Evolutionary conservation across 73 alveolate species (phyloP), one percentile per base, ranked within the genome.

Genomic region (Paramecium caudatum): DNA sequence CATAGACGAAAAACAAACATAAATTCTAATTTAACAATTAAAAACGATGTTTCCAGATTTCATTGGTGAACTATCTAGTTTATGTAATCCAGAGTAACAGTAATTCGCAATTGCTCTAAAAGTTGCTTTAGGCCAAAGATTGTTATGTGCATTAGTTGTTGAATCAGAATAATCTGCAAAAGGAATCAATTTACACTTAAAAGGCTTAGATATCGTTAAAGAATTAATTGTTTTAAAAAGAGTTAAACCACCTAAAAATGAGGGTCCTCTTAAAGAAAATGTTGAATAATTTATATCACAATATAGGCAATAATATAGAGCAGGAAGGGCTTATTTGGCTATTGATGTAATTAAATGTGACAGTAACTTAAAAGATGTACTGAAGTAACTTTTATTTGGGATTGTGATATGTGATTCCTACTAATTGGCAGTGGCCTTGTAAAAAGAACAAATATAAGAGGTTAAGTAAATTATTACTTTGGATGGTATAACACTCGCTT

Each of bases 281-380:
- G 82, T 62, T 62, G 82, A 62, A 62, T 62, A 62, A 30, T 62
- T 27, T 32, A 36, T 62, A 27, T 30, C 21, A 32, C 30, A 8
- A 27, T 62, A 62, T 62, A 62, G 82, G 30, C 21, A 36, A 62
- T 5, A 23, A 13, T 25, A 30, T 16, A 62, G 47, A 62, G 47
- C 82, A 62, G 82, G 48, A 25, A 62, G 34, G 30, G 82, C 82
- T n/a, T 62, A 62, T 62, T 62, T 62, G 13, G 82, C 82, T 10
- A 21, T 62, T 12, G 82, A 62, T 62, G 30, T 62, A 27, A 62
- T 62, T 9, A 62, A 62, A 27, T 62, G 30, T 62, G 82, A 62
- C 16, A 5, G 30, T 9, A 8, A 36, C 30, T 32, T 62, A 27
- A 47, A 62, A 16, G 30, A 62, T 9, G 48, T 32, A 9, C 30